Conservation (phyloP, 2,329 filamentous ascomycete genomes). For the Botrytis pseudocinerea region DNA sequence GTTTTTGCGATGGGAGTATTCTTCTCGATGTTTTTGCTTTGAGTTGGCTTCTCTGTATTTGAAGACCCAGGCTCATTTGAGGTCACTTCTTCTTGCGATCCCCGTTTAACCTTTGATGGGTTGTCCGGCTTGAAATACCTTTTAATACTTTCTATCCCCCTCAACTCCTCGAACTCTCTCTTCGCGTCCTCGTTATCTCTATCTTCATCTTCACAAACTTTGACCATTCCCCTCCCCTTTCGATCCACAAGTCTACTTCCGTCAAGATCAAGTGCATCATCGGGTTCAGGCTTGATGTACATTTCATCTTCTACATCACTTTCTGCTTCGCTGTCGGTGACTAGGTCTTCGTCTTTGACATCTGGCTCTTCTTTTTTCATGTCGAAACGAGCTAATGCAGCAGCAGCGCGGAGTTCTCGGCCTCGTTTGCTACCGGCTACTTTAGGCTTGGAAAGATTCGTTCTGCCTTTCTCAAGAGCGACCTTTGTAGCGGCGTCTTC, state of each 20-base stretch:
- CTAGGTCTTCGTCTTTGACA: conserved; percentile 42
- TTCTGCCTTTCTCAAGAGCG: conserved; percentile 50
- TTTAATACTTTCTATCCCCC: conserved; percentile 47
- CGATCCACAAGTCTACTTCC: conserved; percentile 65
- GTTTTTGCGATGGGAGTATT: not conserved
- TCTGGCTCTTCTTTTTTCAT: conserved; percentile 44
- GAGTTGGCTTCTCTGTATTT: not conserved
- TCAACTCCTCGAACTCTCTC: conserved; percentile 68
- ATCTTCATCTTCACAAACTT: conserved; percentile 72
- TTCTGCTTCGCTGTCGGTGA: conserved; percentile 48
- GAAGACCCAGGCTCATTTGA: not conserved
- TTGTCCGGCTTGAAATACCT: conserved; percentile 11
- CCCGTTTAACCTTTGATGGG: not conserved
- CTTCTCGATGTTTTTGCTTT: not conserved
- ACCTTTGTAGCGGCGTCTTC: conserved; percentile 59
- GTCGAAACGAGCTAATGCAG: conserved; percentile 60
- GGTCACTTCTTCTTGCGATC: not conserved
- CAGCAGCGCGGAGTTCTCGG: conserved; percentile 60
- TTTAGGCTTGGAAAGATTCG: conserved; percentile 54
- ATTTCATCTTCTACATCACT: conserved; percentile 51
- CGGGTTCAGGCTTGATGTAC: conserved; percentile 45
- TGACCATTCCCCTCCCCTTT: conserved; percentile 67
- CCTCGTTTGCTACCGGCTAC: conserved; percentile 61
- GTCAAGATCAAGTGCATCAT: conserved; percentile 63
- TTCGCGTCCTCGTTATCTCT: conserved; percentile 55